Evolutionary conservation across 2,329 filamentous ascomycete genomes (phyloP).

Genomic region (Zymoseptoria crescenta): DNA sequence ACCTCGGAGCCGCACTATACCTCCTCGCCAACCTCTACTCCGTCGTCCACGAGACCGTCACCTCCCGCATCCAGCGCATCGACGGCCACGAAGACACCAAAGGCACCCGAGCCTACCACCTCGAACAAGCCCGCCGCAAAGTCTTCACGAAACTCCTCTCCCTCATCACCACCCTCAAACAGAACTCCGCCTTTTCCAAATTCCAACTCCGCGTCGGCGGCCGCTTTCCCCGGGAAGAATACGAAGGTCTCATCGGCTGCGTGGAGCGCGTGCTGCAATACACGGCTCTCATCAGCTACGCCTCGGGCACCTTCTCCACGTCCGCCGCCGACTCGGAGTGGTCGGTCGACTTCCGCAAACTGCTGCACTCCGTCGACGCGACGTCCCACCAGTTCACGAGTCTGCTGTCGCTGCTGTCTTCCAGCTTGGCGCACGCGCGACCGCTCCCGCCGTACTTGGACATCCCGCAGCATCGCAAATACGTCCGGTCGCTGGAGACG

Average conservation of each 20-base stretch:
- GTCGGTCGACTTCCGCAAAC: slow-evolving; percentile 51
- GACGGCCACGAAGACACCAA: slow-evolving; percentile 46
- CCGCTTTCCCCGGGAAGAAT: slow-evolving; percentile 57
- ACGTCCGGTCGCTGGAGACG: slow-evolving; percentile 49
- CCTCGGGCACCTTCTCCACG: slow-evolving; percentile 46
- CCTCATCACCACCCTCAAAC: slow-evolving; percentile 55
- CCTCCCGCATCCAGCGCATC: slow-evolving; percentile 50
- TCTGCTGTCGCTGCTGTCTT: slow-evolving; percentile 60
- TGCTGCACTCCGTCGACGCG: slow-evolving; percentile 49
- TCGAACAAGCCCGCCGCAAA: slow-evolving; percentile 50
- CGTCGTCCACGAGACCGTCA: slow-evolving; percentile 60
- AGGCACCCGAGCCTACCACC: slow-evolving; percentile 44
- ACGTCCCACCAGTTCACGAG: slow-evolving; percentile 62
- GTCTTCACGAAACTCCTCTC: slow-evolving; percentile 63
- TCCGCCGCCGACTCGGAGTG: slow-evolving; percentile 43
- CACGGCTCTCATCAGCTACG: slow-evolving; percentile 57
- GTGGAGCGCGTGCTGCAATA: slow-evolving; percentile 58
- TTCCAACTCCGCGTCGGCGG: slow-evolving; percentile 67
- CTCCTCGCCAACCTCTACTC: slow-evolving; percentile 67
- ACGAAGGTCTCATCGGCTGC: slow-evolving; percentile 53
- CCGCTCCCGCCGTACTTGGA: slow-evolving; percentile 64
- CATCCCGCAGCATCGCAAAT: slow-evolving; percentile 52
- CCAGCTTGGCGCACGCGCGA: slow-evolving; percentile 56
- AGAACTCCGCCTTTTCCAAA: slow-evolving; percentile 56
- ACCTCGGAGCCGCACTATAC: slow-evolving; percentile 61